Conservation (phyloP, 805 yeast species). For the Lipomyces yamanashiensis region DNA sequence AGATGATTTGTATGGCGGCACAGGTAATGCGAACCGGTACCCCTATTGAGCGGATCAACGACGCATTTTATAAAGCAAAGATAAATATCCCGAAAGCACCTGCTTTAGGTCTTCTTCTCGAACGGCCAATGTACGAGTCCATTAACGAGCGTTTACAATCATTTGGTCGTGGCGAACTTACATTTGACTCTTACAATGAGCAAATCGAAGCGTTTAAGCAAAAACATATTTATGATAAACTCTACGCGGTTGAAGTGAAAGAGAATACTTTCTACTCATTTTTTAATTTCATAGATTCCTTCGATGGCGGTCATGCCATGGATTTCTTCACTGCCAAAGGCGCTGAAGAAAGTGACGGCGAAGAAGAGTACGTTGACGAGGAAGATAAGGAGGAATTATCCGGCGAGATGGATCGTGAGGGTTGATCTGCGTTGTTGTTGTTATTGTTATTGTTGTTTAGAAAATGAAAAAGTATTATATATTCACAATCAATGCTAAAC, state of each 20-base stretch:
- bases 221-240: conserved; percentile 87
- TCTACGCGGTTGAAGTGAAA: conserved; percentile 84
- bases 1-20: conserved; percentile 96
- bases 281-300: conserved; percentile 83
- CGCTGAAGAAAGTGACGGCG: conserved; percentile 11
- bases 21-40: conserved; percentile 84
- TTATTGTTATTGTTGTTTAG: too few species aligned
- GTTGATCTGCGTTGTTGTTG: too few species aligned
- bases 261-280: conserved; percentile 84
- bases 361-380: conserved; percentile 38
- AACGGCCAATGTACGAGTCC: conserved; percentile 88
- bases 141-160: conserved; percentile 68
- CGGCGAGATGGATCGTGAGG: conserved; percentile 45
- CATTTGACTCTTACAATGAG: conserved; percentile 64
- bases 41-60: conserved; percentile 72
- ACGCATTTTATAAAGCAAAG: conserved; percentile 74
- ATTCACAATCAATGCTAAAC: too few species aligned
- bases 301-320: conserved; percentile 58
- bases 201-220: conserved; percentile 86
- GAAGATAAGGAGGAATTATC: conserved; percentile 45
- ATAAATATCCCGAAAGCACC: conserved; percentile 97
- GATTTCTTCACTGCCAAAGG: conserved; percentile 53
- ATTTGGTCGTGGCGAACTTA: conserved; percentile 79
- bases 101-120: conserved; percentile 86
- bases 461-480: too few species aligned